Evolutionary conservation across 345 rosid genomes (phyloP).

Genomic region (Brassica napus): DNA sequence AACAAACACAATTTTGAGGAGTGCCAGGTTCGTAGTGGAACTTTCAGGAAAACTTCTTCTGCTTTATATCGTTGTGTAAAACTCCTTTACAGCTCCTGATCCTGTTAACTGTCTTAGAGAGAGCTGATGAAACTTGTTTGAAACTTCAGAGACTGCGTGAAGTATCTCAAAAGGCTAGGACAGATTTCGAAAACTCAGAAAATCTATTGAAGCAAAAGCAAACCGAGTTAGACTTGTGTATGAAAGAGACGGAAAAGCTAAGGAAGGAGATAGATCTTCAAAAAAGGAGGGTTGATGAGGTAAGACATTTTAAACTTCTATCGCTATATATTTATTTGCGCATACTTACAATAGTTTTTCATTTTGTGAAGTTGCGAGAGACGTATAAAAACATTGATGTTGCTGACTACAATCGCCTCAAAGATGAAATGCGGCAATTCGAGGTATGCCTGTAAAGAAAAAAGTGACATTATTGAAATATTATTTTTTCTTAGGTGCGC

Average conservation of each 20-base stretch:
- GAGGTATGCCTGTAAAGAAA: constrained; percentile 52
- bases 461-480: constrained; percentile 9
- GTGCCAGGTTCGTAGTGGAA: constrained; percentile 63
- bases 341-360: constrained; percentile 27
- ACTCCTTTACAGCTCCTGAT: constrained; percentile 4
- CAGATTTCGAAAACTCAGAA: constrained; percentile 54
- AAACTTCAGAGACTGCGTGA: constrained; percentile 73
- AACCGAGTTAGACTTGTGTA: constrained; percentile 65
- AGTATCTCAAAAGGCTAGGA: constrained; percentile 59
- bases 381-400: constrained; percentile 62
- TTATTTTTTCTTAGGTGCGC: constrained; percentile 11
- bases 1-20: constrained; percentile 95
- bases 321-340: constrained; percentile 5
- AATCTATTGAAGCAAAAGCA: constrained; percentile 58
- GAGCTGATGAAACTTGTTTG: constrained; percentile 22
- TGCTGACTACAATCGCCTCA: constrained; percentile 75
- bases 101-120: constrained; percentile 16
- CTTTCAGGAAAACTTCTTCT: constrained; percentile 11
- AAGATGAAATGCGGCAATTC: constrained; percentile 57
- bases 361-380: constrained; percentile 63
- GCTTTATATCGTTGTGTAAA: constrained; percentile 2
- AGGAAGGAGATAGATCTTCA: constrained; percentile 59
- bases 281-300: constrained; percentile 78
- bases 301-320: constrained; percentile 35
- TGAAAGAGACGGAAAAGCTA: constrained; percentile 70